phyloP scores from a whole-genome alignment of 257 asterid species.

The Eustoma russellianum region DNA sequence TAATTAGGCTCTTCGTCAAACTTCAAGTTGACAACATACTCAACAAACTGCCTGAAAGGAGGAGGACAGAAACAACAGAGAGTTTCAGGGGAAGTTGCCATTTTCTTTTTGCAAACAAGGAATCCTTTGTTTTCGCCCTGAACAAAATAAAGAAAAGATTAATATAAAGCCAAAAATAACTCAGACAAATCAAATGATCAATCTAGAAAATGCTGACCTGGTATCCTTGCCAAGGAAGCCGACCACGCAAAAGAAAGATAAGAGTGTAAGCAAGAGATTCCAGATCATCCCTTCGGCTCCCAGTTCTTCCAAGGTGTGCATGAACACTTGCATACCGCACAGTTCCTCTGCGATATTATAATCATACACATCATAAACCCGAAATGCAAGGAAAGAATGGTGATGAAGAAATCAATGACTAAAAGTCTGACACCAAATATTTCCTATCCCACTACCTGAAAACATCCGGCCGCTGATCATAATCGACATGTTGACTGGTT shows the following conservation, averaged over 20 bases:
- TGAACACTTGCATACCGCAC: slow-evolving; percentile 71
- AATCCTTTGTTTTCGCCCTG: slow-evolving; percentile 7
- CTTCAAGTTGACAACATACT: slow-evolving; percentile 15
- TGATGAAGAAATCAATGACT: background rate
- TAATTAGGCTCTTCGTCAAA: slow-evolving; percentile 19
- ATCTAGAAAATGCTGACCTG: slow-evolving; percentile 29
- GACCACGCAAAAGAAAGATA: slow-evolving; percentile 56
- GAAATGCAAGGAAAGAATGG: background rate
- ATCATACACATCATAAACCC: background rate
- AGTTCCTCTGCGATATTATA: slow-evolving; percentile 42
- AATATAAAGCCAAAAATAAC: background rate
- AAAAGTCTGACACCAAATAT: background rate
- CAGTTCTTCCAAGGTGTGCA: slow-evolving; percentile 72
- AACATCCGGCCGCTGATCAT: slow-evolving; percentile 70
- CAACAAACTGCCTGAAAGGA: slow-evolving; percentile 12
- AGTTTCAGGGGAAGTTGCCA: slow-evolving; percentile 15
- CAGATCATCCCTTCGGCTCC: slow-evolving; percentile 67
- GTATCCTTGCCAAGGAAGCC: slow-evolving; percentile 71
- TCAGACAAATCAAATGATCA: background rate
- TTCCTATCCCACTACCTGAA: slow-evolving; percentile 37
- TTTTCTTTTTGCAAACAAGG: slow-evolving; percentile 10
- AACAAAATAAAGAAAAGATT: background rate
- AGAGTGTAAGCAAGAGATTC: slow-evolving; percentile 74
- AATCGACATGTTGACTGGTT: slow-evolving; percentile 56
- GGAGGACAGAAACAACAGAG: slow-evolving; percentile 15